Percentiles rank a stretch among this genome's conserved stretches.
These are phyloP conservation scores for Cordyceps cateniannulata DNA, from an alignment of 2,329 filamentous ascomycete species.

Conservation along the genomic window DNA sequence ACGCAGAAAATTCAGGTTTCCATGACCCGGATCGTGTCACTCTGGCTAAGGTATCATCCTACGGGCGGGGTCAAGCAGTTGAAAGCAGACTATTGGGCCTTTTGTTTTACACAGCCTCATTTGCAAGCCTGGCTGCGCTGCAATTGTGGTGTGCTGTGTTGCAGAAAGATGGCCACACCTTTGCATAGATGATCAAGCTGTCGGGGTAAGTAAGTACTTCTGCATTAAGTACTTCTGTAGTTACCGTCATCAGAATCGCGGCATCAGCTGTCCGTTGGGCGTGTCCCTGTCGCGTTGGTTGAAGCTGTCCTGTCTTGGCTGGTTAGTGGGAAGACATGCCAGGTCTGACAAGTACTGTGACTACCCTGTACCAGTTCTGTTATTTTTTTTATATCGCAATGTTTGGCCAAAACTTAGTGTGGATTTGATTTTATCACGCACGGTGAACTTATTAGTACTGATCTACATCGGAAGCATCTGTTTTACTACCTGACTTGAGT, in stretches of 20 bases:
- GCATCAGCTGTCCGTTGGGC: background rate
- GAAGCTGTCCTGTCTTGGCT: too few species aligned
- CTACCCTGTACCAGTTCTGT: background rate
- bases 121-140: background rate
- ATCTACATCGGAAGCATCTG: too few species aligned
- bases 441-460: background rate
- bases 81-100: constrained; percentile 4
- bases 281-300: too few species aligned
- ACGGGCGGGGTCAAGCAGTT: background rate
- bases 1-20: background rate
- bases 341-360: background rate
- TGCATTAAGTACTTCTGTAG: too few species aligned
- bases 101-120: constrained; percentile 9
- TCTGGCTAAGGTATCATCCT: background rate
- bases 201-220: too few species aligned
- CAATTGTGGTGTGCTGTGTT: background rate
- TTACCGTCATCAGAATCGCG: background rate
- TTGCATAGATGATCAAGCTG: background rate
- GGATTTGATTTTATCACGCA: background rate
- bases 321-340: too few species aligned
- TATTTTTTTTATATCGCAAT: background rate
- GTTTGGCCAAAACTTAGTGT: background rate
- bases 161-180: background rate
- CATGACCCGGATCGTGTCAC: background rate
- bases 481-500: too few species aligned